phyloP scores from a whole-genome alignment of 2,329 filamentous ascomycete genomes.

The Diplodia sapinea region DNA sequence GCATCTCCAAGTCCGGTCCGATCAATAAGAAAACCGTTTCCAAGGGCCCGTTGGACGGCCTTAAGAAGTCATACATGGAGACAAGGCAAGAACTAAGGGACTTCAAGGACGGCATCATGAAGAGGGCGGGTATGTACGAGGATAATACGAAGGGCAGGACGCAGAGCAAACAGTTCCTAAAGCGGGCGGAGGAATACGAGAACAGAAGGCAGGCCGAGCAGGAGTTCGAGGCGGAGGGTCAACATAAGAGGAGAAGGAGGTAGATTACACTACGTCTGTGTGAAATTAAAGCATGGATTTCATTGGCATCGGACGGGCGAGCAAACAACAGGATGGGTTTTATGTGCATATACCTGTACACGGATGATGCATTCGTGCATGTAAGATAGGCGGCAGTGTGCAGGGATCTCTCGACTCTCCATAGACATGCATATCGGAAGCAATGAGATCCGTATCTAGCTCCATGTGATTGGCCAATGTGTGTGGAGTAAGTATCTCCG shows the following conservation, averaged over 20 bases:
- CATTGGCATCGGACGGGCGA: not conserved
- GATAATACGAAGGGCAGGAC: slow-evolving; percentile 14
- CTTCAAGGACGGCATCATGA: slow-evolving; percentile 26
- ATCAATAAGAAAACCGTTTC: slow-evolving; percentile 4
- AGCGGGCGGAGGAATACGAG: slow-evolving; percentile 31
- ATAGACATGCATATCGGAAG: not conserved
- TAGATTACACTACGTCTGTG: not conserved
- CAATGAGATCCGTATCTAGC: not conserved
- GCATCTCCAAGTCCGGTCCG: slow-evolving; percentile 1
- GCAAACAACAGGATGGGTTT: not conserved
- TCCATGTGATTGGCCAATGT: slow-evolving; percentile 4
- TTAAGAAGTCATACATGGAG: slow-evolving; percentile 4
- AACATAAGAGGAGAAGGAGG: not conserved
- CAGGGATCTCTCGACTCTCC: slow-evolving; percentile 3
- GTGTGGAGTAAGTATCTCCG: not conserved
- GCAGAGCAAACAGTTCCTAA: slow-evolving; percentile 25
- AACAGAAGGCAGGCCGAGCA: slow-evolving; percentile 24
- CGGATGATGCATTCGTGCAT: not conserved
- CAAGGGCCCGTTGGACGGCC: not conserved
- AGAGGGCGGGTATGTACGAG: slow-evolving; percentile 14
- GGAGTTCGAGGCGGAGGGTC: slow-evolving; percentile 2
- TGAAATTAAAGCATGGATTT: too few relatives aligned
- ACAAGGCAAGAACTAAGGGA: slow-evolving; percentile 16
- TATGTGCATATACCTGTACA: not conserved
- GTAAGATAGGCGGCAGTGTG: slow-evolving; percentile 1